Evolutionary conservation across 306 rosid species (phyloP), one percentile per base, ranked within the genome.

Genomic region (Sechiopsis laciniata): DNA sequence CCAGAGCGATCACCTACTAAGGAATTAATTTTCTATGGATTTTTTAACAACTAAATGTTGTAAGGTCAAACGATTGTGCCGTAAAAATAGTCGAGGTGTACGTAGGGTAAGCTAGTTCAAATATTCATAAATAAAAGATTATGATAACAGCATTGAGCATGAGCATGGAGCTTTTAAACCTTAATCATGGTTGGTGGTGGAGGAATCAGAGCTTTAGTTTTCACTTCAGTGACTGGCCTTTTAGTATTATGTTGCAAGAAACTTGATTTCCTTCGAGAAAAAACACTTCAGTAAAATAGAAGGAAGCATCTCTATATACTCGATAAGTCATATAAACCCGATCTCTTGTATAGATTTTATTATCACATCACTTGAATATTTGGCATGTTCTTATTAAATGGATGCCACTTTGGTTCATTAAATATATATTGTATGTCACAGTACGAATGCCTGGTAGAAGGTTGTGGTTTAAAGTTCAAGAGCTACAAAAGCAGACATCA

Each of bases 381-480:
- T 35, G 37, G 70, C 8, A 4, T 24, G 57, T 54, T 15, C 62
- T 51, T 50, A 20, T 50, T 50, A 20, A 22, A 50, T 69, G 40
- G 57, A 2, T 50, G 14, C 8, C 19, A 48, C 60, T 54, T 55
- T 72, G 53, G 29, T 58, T 60, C 61, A 15, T 37, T 37, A 9
- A 35, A 65, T 46, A 52, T 20, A 52, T 50, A 64, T 63, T 24
- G 2, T 63, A 24, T 81, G 66, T 57, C 69, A 73, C 83, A 94
- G 99, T 91, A 94, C 75, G 96, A 91, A 83, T 91, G 97, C 86
- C 84, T 94, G 53, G 88, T 94, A 76, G 95, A 94, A 84, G 87
- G 88, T 37, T 94, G 99, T 78, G 87, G 80, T 76, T 83, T 91
- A 85, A 94, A 94, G 85, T 86, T 94, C 82, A 91, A 91, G 87